Base-by-base conservation (phyloP, 345 rosid genomes). In the Aurinia saxatilis region DNA sequence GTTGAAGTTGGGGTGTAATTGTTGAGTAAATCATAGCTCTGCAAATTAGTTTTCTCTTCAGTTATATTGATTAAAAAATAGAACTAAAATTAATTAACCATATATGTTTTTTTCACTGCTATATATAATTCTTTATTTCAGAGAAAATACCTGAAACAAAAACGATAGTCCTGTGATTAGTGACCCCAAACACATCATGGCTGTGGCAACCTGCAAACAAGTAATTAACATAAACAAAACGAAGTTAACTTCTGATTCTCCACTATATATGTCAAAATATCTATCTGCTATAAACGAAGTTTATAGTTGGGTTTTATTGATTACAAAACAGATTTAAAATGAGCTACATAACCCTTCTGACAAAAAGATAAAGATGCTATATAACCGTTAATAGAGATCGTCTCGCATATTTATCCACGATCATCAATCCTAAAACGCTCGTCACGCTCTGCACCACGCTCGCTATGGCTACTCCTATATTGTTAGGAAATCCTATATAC, bases 111-210 rank as follows among this genome's bases (percentile, higher is more conserved):
- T 52, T 31, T 16, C 29, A 55, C 2, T 56, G 11, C n/a, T n/a
- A n/a, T n/a, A 55, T 55, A 46, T 42, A 34, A 2, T 9, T 59
- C 2, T 6, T 25, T 36, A 25, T n/a, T n/a, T 10, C 1, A 23
- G 14, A 13, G 5, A 9, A 12, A 33, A 56, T 60, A 87, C 97
- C 88, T 82, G 83, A 48, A 77, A 66, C 36, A 81, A 55, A 63
- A 83, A 90, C 29, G 95, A 81, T 9, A 82, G 33, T 25, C 81
- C 87, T 0, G 73, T 66, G 15, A 91, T 78, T 31, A 85, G 44
- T 74, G 93, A 82, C 63, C 96, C 93, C 67, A 84, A 33, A 60
- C 96, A 82, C 68, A 90, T 86, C 59, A 91, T 85, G 13, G 80
- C 81, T 2, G 96, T 88, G 47, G 93, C 84, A 14, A 85, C 72